phyloP scores from a whole-genome alignment of 495 filamentous ascomycete genomes.

The Echria macrotheca region DNA sequence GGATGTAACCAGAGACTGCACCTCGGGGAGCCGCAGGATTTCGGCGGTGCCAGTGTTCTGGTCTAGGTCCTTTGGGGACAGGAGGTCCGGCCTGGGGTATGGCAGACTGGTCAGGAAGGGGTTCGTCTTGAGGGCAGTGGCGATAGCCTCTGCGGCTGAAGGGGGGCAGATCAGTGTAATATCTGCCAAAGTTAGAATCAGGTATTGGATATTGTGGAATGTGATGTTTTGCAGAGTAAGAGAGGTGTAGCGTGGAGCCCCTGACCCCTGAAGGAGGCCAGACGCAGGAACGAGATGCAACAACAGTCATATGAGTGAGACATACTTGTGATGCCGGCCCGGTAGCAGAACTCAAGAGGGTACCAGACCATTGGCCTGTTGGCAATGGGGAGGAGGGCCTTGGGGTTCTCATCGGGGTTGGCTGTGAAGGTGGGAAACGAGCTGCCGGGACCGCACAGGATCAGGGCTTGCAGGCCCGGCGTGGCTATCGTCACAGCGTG shows the following conservation, averaged over 20 bases:
- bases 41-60: conserved; percentile 83
- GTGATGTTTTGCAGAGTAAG: background rate
- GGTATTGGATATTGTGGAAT: conserved; percentile 1
- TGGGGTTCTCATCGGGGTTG: conserved; percentile 81
- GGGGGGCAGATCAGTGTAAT: conserved; percentile 81
- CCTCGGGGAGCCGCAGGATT: conserved; percentile 74
- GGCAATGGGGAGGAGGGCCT: conserved; percentile 84
- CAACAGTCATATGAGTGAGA: conserved; percentile 3
- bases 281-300: background rate
- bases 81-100: conserved; percentile 63
- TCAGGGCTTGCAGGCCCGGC: conserved; percentile 85
- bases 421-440: conserved; percentile 89
- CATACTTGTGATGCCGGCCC: conserved; percentile 75
- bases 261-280: too few species aligned
- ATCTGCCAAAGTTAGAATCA: conserved; percentile 42
- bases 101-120: conserved; percentile 80
- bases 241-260: background rate
- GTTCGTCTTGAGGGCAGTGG: conserved; percentile 75
- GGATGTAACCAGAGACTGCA: conserved; percentile 62
- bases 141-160: conserved; percentile 62
- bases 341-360: conserved; percentile 82
- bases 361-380: conserved; percentile 98
- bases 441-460: conserved; percentile 86
- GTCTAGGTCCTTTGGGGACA: conserved; percentile 66
- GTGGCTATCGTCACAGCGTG: conserved; percentile 63